Percentiles rank a stretch among this genome's conserved stretches.
Evolutionary conservation across 2,329 filamentous ascomycete genomes (phyloP).

Genomic region (Aspergillus neoniger): DNA sequence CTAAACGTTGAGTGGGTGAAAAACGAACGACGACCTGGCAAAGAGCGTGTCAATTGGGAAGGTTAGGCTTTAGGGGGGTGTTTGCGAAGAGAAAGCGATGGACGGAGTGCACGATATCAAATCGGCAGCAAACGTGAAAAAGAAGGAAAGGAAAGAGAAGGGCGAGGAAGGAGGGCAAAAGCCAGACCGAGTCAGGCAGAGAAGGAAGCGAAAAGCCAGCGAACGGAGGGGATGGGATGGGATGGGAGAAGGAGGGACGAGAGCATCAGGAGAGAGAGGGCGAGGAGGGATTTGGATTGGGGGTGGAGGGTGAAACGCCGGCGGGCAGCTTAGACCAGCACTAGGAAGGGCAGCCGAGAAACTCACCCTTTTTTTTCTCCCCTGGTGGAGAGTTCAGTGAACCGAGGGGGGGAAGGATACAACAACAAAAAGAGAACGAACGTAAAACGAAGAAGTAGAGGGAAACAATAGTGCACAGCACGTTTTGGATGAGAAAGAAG

Average conservation of each 20-base stretch:
- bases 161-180: background rate
- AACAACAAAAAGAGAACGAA: background rate
- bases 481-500: background rate
- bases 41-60: constrained; percentile 17
- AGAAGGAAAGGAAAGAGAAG: background rate
- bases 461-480: constrained; percentile 2
- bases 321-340: constrained; percentile 16
- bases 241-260: background rate
- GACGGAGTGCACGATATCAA: constrained; percentile 27
- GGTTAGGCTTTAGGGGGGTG: constrained; percentile 14
- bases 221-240: constrained; percentile 2
- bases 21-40: constrained; percentile 21
- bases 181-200: background rate
- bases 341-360: constrained; percentile 1
- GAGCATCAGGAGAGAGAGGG: constrained; percentile 14
- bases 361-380: constrained; percentile 8
- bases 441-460: background rate
- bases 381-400: no score
- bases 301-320: constrained; percentile 23
- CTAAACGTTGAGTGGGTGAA: background rate
- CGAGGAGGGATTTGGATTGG: constrained; percentile 11
- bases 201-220: constrained; percentile 7
- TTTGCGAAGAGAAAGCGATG: constrained; percentile 11
- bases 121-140: constrained; percentile 19
- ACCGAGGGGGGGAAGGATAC: background rate